Percentiles rank a stretch among this genome's conserved stretches.
Evolutionary conservation across 2,329 filamentous ascomycete genomes (phyloP).

Genomic region (Colletotrichum cordylinicola): DNA sequence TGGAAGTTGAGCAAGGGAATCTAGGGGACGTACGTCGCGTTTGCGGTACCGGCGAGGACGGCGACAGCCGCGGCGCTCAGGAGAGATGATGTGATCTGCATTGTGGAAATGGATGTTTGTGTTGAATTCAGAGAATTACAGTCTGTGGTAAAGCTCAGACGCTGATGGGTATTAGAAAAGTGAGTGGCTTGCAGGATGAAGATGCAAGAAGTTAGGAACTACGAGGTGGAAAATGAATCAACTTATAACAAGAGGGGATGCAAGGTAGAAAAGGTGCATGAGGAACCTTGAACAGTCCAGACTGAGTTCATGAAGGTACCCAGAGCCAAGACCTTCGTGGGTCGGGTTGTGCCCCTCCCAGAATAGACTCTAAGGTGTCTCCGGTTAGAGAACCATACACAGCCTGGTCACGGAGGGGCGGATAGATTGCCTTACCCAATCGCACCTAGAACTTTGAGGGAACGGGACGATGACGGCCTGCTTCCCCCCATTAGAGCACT

Average conservation of each 20-base stretch:
- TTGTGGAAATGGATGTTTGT: neutral
- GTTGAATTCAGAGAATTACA: neutral
- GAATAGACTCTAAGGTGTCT: constrained; percentile 5
- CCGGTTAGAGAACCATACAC: neutral
- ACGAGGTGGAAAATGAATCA: neutral
- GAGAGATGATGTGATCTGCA: constrained; percentile 5
- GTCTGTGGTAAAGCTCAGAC: neutral
- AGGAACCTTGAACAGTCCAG: neutral
- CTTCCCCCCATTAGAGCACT: neutral
- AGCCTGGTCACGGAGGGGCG: neutral
- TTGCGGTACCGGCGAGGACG: neutral
- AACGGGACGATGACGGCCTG: constrained; percentile 7
- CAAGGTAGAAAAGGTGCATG: neutral
- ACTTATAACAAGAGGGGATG: constrained; percentile 16
- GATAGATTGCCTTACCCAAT: neutral
- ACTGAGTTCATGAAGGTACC: neutral
- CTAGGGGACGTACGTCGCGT: constrained; percentile 2
- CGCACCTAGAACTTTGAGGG: neutral
- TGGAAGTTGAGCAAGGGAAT: neutral
- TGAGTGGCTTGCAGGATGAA: neutral
- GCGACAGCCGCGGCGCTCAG: neutral
- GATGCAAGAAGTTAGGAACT: neutral
- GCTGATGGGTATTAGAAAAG: neutral
- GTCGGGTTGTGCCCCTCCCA: neutral
- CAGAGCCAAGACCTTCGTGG: constrained; percentile 4